A percentile compares a stretch with the other conserved stretches of the same genome.
These are phyloP conservation scores for Quercus tomentella DNA, from an alignment of 331 rosid genomes.

Conservation along the genomic window DNA sequence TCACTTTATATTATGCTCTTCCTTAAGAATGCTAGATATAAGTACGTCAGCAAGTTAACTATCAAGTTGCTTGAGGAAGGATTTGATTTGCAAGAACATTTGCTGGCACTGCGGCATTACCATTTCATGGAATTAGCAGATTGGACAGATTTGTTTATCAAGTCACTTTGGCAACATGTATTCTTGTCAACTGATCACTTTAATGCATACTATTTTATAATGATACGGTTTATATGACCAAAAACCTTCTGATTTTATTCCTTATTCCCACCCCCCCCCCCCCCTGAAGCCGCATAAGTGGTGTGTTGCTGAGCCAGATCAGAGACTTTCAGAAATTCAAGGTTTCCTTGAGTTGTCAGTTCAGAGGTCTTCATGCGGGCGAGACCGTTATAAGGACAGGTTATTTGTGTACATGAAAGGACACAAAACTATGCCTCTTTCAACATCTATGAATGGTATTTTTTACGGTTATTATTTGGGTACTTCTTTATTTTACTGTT, in stretches of 20 bases:
- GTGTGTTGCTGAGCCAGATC: slow-evolving; percentile 70
- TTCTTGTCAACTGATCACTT: slow-evolving; percentile 22
- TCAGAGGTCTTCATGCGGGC: slow-evolving; percentile 92
- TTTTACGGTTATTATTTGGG: slow-evolving; percentile 9
- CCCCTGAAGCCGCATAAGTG: slow-evolving; percentile 62
- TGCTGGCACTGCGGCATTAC: slow-evolving; percentile 75
- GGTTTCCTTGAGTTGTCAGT: slow-evolving; percentile 78
- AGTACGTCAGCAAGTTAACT: slow-evolving; percentile 83
- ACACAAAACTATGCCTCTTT: slow-evolving; percentile 56
- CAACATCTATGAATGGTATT: slow-evolving; percentile 67
- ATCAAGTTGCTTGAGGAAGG: slow-evolving; percentile 86
- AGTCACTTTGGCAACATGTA: slow-evolving; percentile 91
- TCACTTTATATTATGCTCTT: slow-evolving; percentile 24
- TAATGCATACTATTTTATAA: slow-evolving; percentile 24
- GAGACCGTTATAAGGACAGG: slow-evolving; percentile 67
- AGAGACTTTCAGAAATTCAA: slow-evolving; percentile 86
- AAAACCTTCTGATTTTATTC: slow-evolving; percentile 17
- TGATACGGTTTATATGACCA: not conserved
- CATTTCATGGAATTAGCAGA: slow-evolving; percentile 95
- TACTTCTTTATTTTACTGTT: slow-evolving; percentile 8
- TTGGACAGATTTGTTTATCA: slow-evolving; percentile 95
- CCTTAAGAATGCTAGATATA: slow-evolving; percentile 69
- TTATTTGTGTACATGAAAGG: slow-evolving; percentile 84
- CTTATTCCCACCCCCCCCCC: slow-evolving; percentile 19
- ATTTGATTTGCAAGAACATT: slow-evolving; percentile 84